Base-by-base conservation (phyloP, 2,329 filamentous ascomycete genomes). In the Fusarium stilboides region DNA sequence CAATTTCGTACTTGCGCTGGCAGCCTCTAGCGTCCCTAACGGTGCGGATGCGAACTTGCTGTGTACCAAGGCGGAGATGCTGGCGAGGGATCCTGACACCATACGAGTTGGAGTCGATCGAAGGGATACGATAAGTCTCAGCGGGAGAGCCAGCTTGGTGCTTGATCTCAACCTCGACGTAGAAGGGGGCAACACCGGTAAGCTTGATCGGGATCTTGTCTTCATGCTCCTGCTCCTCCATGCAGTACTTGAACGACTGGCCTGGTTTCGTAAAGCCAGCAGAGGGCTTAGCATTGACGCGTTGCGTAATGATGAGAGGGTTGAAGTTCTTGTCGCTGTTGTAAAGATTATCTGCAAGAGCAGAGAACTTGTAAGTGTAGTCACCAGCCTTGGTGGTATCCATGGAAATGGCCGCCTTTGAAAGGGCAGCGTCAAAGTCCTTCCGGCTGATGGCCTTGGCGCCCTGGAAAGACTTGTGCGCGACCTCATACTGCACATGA, bases 161-260 rank as follows among this genome's bases (percentile, higher is more conserved):
- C 81, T 94, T 97, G 80, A 99, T 93, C 75, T 95, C 94, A 24
- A 98, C 87, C 77, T 98, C 96, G 6, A 99, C 84, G 47, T 91
- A 91, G 82, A 99, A 99, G 0, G 96, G 96, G 8, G 95, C 89
- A 17, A 91, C 85, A 39, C 96, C 96, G 62, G 92, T 92, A 19
- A 99, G 86, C 3, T 88, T 90, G 62, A 99, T 91, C 0, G 95
- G 94, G 56, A 99, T 97, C 40, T 88, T 89, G 75, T 99, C 94
- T 74, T 97, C 93, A 33, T 90, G 89, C 55, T 89, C 89, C 51
- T 92, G 88, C 74, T 97, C 93, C 47, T 94, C 90, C 78, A 94
- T 91, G 81, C 96, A 99, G 80, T 95, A 97, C 77, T 96, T 97
- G 84, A 98, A 98, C 1, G 93, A 94, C 79, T 96, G 96, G 17